phyloP scores from a whole-genome alignment of 2,329 filamentous ascomycete species.

The Fusarium compactum region DNA sequence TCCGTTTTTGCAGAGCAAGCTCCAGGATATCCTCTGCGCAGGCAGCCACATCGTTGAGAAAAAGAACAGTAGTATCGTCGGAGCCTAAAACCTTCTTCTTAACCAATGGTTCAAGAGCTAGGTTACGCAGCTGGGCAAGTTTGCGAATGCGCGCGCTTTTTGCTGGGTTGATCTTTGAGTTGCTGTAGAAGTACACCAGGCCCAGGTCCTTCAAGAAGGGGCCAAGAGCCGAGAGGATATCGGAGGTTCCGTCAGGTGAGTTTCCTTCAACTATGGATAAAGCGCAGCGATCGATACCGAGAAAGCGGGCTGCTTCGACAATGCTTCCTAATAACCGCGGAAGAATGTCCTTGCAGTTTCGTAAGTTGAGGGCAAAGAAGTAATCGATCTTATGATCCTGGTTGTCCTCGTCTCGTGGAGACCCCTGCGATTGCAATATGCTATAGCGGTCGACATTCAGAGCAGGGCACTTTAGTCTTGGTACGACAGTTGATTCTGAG shows the following conservation, averaged over 20 bases:
- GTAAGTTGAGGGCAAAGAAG: conserved; percentile 67
- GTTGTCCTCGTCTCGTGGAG: neutral
- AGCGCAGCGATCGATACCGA: conserved; percentile 63
- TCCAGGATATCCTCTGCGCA: conserved; percentile 70
- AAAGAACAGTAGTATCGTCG: conserved; percentile 60
- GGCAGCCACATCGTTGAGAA: conserved; percentile 66
- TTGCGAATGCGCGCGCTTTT: conserved; percentile 58
- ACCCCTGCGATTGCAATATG: conserved; percentile 34
- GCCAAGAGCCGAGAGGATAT: conserved; percentile 59
- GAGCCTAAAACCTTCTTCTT: conserved; percentile 43
- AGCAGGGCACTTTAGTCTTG: conserved; percentile 49
- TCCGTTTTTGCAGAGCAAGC: conserved; percentile 61
- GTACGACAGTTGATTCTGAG: conserved; percentile 35
- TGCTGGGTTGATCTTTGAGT: conserved; percentile 59
- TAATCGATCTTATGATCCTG: conserved; percentile 49
- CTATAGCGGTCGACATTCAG: conserved; percentile 40
- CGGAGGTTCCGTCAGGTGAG: conserved; percentile 65
- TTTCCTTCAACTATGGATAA: conserved; percentile 68
- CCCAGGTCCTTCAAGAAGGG: conserved; percentile 55
- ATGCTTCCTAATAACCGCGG: conserved; percentile 65
- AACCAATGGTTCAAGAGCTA: conserved; percentile 62
- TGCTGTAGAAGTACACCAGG: conserved; percentile 56
- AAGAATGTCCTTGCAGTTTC: conserved; percentile 59
- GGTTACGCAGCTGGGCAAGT: conserved; percentile 65
- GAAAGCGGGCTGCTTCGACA: conserved; percentile 61